Base-by-base conservation (phyloP, 495 filamentous ascomycete genomes). In the Podospora pseudopauciseta region DNA sequence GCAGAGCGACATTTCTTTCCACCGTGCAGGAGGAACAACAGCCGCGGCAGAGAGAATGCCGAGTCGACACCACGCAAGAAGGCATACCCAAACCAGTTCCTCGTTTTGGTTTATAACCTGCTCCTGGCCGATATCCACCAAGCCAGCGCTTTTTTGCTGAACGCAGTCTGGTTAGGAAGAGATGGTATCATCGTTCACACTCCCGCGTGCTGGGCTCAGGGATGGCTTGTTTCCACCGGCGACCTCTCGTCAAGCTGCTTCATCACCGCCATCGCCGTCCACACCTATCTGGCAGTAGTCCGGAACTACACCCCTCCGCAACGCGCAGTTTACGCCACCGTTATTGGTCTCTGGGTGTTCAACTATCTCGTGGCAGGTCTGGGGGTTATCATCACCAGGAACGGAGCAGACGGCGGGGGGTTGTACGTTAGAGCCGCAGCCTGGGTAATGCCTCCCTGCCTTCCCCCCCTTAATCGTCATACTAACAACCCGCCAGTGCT, bases 111-210 rank as follows among this genome's bases (percentile, higher is more conserved):
- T 57, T 89, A 88, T 74, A 92, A 92, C 74, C 84, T 93, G 19
- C 78, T 93, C 4, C 73, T 92, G 60, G 91, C 91, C 65, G 91
- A 93, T 75, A 80, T 93, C 60, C 88, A 90, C 71, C 90, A 92
- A 75, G 81, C 88, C 0, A 78, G 86, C 5, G 87, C 88, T 15
- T 92, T 92, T 73, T 67, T 90, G 53, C 81, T 93, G 53, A 91
- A 87, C 71, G 77, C 86, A 57, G 81, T 85, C 65, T 91, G 90
- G 86, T 75, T 90, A 16, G 65, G 71, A 4, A 74, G 79, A 1
- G 79, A 90, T 70, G 80, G 80, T 55, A 89, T 94, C 64, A 30
- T 75, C 3, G 82, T 90, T 5, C 84, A 81, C 5, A 84, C 82
- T 0, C 75, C 82, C 2, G 82, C 85, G 2, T 94, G 90, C 76